Evolutionary conservation across 2,329 filamentous ascomycete species (phyloP), one percentile per base, ranked within the genome.

Genomic region (Paecilomyces formosus): DNA sequence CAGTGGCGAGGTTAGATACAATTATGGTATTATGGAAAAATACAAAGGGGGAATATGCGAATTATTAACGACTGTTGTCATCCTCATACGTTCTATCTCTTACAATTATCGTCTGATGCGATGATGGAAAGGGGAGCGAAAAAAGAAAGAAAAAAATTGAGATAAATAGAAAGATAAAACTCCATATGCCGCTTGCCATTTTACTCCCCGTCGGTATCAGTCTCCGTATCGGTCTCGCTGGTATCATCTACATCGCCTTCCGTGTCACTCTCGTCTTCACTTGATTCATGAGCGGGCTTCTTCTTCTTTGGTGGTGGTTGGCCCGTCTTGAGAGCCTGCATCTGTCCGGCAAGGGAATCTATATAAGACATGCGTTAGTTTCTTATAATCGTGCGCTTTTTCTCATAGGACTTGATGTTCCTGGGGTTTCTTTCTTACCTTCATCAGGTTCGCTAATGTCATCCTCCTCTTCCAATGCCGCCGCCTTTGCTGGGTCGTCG

Each of bases 381-480:
- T 51, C 31, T 24, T 52, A 22, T 28, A 33, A 39, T 45, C 45
- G 9, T 45, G 9, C 9, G 18, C n/a, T 18, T 45, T 5, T 45
- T 8, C 30, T 31, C 21, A 49, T 39, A 21, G 53, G 12, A 50
- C 26, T 49, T 49, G 13, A 53, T 33, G 51, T 5, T 21, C 30
- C 51, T 54, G 26, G 28, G 33, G 18, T n/a, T 45, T 26, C 50
- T 15, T 55, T 80, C 87, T 80, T 82, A 96, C 94, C 94, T 81
- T 99, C 94, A 63, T 97, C 94, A 35, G 95, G 94, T 74, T 99
- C 94, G 71, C 90, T 96, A 65, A 99, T 99, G 60, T 99, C 94
- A 68, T 96, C 94, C 65, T 97, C 92, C 54, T 87, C 89, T 56
- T 85, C 84, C 70, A 96, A 87, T 65, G 88, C 84, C 21, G 85